These are phyloP conservation scores for Vaccinium corymbosum DNA, from an alignment of 148 eudicot species.

Conservation along the genomic window DNA sequence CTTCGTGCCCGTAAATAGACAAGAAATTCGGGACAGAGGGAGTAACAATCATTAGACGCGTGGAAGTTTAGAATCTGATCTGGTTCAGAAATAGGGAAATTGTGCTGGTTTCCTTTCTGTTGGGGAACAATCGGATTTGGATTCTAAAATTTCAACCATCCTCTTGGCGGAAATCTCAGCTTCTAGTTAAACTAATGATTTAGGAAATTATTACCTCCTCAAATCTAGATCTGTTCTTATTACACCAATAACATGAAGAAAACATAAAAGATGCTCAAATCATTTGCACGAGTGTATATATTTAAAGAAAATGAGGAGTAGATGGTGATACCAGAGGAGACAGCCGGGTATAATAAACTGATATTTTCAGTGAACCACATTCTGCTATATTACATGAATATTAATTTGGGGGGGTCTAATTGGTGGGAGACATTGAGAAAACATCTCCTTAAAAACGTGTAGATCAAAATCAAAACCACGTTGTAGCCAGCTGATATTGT, in stretches of 20 bases:
- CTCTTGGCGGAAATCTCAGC: neutral
- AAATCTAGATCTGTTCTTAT: neutral
- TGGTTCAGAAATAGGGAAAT: neutral
- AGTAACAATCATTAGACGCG: no score
- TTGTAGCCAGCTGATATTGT: neutral
- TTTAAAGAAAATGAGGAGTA: neutral
- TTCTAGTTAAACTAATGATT: no score
- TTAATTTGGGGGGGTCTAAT: neutral
- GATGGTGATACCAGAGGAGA: neutral
- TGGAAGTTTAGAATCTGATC: neutral
- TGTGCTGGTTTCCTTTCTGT: neutral
- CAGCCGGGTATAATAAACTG: neutral
- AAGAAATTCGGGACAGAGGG: neutral
- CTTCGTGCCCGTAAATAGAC: no score
- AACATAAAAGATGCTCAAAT: neutral
- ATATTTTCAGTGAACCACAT: neutral
- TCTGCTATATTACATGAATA: neutral
- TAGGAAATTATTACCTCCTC: neutral
- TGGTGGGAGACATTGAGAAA: neutral
- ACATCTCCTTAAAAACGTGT: neutral
- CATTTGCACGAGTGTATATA: neutral
- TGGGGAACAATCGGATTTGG: neutral
- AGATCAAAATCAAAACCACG: constrained; percentile 13
- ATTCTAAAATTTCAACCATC: no score
- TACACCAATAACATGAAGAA: neutral